phyloP scores from a whole-genome alignment of 495 filamentous ascomycete species.

The Wilcoxina mikolae region DNA sequence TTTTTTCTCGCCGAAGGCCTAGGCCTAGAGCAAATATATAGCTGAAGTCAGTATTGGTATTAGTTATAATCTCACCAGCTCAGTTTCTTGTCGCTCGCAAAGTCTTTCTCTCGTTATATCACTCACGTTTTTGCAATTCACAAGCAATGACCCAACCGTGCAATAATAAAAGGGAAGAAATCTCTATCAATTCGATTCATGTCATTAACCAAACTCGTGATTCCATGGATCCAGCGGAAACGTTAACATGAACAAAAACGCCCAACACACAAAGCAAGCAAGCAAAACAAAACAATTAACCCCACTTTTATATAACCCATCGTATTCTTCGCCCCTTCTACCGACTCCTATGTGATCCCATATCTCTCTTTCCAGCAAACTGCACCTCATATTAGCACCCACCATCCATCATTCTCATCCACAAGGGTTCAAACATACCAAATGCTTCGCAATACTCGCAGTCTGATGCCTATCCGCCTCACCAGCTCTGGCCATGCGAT shows the following conservation, averaged over 20 bases:
- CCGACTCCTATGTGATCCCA: constrained; percentile 42
- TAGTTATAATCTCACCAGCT: too few relatives aligned
- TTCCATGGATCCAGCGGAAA: not conserved
- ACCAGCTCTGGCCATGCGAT: constrained; percentile 87
- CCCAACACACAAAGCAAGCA: not conserved
- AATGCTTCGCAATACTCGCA: constrained; percentile 70
- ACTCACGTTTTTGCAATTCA: too few relatives aligned
- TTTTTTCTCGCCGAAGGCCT: too few relatives aligned
- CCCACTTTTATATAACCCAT: not conserved
- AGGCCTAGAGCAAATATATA: too few relatives aligned
- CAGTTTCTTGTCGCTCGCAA: too few relatives aligned
- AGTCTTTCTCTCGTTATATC: too few relatives aligned
- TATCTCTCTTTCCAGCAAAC: constrained; percentile 45
- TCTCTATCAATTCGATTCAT: not conserved
- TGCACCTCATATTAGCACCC: constrained; percentile 30
- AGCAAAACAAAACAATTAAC: not conserved
- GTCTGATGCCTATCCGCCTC: constrained; percentile 89
- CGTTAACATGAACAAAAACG: not conserved
- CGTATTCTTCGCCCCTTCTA: constrained; percentile 16
- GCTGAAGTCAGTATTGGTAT: too few relatives aligned
- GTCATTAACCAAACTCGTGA: not conserved
- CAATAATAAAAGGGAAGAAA: not conserved
- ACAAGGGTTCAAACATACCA: constrained; percentile 40
- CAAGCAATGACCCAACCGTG: too few relatives aligned
- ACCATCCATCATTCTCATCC: not conserved